Evolutionary conservation across 768 basidiomycete species (phyloP).

Genomic region (Panellus pusillus): DNA sequence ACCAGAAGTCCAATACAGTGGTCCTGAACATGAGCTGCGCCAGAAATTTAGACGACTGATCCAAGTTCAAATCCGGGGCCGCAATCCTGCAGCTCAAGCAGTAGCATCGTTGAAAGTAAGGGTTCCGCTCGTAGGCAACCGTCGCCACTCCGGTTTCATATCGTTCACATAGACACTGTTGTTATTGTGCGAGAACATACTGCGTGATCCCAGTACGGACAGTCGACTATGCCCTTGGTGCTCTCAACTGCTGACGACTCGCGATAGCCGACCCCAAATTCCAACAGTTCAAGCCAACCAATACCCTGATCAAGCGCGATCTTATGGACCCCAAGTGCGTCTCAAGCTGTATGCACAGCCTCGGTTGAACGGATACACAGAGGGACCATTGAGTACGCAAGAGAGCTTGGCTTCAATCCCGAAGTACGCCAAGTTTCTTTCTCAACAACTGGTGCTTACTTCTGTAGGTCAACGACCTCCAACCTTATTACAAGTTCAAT

Average conservation of each 20-base stretch:
- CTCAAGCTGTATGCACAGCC: no score
- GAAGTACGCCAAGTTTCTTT: slow-evolving; percentile 42
- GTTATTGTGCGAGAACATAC: slow-evolving; percentile 70
- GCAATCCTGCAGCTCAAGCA: slow-evolving; percentile 62
- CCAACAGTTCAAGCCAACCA: slow-evolving; percentile 75
- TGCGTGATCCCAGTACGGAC: slow-evolving; percentile 52
- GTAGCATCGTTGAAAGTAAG: slow-evolving; percentile 63
- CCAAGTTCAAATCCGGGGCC: slow-evolving; percentile 76
- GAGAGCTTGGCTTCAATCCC: slow-evolving; percentile 76
- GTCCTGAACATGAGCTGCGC: slow-evolving; percentile 63
- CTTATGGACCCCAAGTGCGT: slow-evolving; percentile 60
- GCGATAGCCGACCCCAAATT: slow-evolving; percentile 62
- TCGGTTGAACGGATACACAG: background rate
- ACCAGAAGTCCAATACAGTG: slow-evolving; percentile 18
- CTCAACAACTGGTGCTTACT: slow-evolving; percentile 3
- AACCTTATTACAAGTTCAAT: slow-evolving; percentile 72
- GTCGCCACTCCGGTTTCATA: slow-evolving; percentile 19
- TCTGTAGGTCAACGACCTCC: slow-evolving; percentile 63
- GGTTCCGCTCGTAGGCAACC: slow-evolving; percentile 10
- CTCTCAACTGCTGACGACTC: no score
- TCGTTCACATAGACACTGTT: slow-evolving; percentile 53
- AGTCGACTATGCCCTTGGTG: no score
- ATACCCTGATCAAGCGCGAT: slow-evolving; percentile 61
- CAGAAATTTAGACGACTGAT: slow-evolving; percentile 74
- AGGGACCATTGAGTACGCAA: slow-evolving; percentile 78